Conservation (phyloP, 306 rosid species). For the Inga oerstediana region DNA sequence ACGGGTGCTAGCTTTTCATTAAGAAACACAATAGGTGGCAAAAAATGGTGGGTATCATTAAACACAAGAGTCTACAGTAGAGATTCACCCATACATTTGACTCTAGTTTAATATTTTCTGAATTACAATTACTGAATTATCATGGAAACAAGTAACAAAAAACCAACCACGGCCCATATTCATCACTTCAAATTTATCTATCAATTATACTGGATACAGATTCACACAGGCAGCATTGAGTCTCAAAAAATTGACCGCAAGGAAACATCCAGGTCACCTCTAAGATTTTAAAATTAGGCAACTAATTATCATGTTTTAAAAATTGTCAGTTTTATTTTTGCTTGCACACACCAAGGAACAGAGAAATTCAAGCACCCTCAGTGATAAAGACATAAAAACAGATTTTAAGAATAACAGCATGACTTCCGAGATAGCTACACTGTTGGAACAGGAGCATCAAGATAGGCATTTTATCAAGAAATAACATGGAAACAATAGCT, state of each 20-base stretch:
- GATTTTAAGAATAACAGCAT: neutral
- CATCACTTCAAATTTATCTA: neutral
- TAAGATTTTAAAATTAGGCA: neutral
- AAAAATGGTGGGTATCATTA: neutral
- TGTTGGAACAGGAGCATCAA: neutral
- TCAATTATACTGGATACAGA: neutral
- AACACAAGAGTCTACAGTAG: neutral
- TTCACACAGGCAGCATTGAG: neutral
- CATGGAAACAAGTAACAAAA: neutral
- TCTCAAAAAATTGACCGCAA: neutral
- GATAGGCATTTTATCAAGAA: neutral
- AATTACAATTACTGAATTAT: neutral
- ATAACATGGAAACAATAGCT: neutral
- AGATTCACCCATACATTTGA: neutral
- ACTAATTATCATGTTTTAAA: neutral
- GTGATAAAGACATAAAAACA: neutral
- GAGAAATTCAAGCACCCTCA: conserved; percentile 12
- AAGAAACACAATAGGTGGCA: neutral
- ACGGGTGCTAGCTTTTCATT: neutral
- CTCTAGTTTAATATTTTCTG: neutral
- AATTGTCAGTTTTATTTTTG: neutral
- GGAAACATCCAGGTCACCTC: conserved; percentile 13
- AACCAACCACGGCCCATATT: neutral
- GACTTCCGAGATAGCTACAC: neutral
- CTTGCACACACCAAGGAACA: neutral